A percentile compares a stretch with the other conserved stretches of the same genome.
Conservation (phyloP, 495 filamentous ascomycete genomes). For the Penicillium tannophilum region DNA sequence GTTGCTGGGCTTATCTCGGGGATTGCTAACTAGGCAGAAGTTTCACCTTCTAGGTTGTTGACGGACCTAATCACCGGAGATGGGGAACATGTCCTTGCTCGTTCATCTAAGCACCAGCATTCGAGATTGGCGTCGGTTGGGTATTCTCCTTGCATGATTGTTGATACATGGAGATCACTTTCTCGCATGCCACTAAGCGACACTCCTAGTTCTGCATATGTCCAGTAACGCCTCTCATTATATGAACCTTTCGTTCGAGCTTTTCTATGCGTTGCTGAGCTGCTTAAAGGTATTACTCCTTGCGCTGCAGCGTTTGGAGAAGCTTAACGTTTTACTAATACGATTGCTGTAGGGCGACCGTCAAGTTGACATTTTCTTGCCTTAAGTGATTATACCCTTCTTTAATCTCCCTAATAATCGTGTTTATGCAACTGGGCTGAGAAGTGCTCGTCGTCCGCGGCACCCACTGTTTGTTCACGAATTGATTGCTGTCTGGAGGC, state of each 20-base stretch:
- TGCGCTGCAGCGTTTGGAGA: too few relatives aligned
- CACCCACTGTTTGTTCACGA: background rate
- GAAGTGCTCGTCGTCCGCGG: background rate
- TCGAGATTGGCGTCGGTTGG: background rate
- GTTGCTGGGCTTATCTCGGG: background rate
- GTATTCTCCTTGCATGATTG: background rate
- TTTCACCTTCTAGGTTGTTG: background rate
- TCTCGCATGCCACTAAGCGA: background rate
- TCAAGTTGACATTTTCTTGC: background rate
- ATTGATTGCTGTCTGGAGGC: background rate
- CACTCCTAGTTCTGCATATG: background rate
- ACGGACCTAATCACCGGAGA: background rate
- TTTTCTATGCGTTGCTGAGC: too few relatives aligned
- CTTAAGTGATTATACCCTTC: background rate
- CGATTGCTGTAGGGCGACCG: background rate
- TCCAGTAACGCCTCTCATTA: background rate
- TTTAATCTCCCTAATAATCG: background rate
- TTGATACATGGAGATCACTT: background rate
- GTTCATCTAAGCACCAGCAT: background rate
- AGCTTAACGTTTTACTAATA: too few relatives aligned
- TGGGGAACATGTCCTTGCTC: background rate
- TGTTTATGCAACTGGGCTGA: background rate
- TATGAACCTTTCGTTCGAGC: too few relatives aligned
- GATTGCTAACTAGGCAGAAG: constrained; percentile 1
- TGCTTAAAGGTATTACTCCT: too few relatives aligned